Evolutionary conservation across 768 basidiomycete genomes (phyloP), one percentile per base, ranked within the genome.

Genomic region (Kwoniella dendrophila): DNA sequence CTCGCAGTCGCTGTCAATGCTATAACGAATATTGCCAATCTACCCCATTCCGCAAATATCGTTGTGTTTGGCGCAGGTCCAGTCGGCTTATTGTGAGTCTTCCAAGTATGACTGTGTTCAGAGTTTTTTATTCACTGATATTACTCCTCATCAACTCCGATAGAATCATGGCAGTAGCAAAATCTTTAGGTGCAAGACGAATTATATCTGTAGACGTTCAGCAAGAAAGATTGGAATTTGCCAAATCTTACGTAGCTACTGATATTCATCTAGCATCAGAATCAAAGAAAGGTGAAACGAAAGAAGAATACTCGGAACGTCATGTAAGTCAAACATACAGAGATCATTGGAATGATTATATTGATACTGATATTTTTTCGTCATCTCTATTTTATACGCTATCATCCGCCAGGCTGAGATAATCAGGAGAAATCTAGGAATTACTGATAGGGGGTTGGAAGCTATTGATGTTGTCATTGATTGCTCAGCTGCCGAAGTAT

Each of bases 1-100:
- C 84, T 96, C 40, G 86, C 93, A n/a, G 93, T 96, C 27, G 94
- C 86, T 4, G 84, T 95, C n/a, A 92, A 95, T 77, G 88, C 91
- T 0, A 88, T 95, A 32, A 82, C 84, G 51, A 88, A 84, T 64
- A 82, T 94, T 24, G 92, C 87, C 24, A 80, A 83, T 32, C 81
- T 94, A 75, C 84, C 83, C 49, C 82, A 88, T 43, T 85, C 85
- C 70, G 86, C 92, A 73, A 86, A 85, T 33, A 86, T 94, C 64
- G 86, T 84, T 14, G 82, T 96, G 56, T 94, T 92, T 71, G 93
- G 93, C n/a, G 92, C 80, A 12, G 78, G 93, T 2, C 93, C 92
- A 3, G 85, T 88, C 62, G 87, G 88, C 11, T 81, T 82, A 22
- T 84, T 95, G 33, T 90, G 87, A 48, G 66, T 56, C 26, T 44